Evolutionary conservation across 1,284 basidiomycete species (phyloP).

Genomic region (Irpex lacteus): DNA sequence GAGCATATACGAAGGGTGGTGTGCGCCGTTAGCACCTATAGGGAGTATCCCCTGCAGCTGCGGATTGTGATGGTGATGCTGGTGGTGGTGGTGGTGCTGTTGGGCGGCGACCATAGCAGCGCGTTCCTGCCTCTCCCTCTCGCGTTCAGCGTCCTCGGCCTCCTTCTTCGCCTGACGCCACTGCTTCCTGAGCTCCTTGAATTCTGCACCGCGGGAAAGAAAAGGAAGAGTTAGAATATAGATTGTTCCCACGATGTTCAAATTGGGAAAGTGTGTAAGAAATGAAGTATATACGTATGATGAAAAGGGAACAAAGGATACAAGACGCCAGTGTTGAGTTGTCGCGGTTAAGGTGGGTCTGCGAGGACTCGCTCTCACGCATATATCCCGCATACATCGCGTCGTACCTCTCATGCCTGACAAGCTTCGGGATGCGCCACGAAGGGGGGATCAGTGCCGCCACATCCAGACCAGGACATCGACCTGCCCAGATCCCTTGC

Average conservation of each 20-base stretch:
- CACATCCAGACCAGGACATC: not conserved
- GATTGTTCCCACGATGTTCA: slow-evolving; percentile 4
- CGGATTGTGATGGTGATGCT: slow-evolving; percentile 7
- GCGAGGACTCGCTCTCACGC: not conserved
- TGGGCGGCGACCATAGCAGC: not conserved
- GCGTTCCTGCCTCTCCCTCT: slow-evolving; percentile 22
- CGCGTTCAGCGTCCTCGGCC: slow-evolving; percentile 30
- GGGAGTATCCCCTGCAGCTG: not conserved
- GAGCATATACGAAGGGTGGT: slow-evolving; percentile 1
- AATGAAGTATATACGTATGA: not conserved
- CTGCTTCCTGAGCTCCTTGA: slow-evolving; percentile 95
- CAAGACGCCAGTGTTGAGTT: not conserved
- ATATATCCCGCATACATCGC: not conserved
- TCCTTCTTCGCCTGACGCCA: slow-evolving; percentile 95
- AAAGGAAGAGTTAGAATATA: slow-evolving; percentile 7
- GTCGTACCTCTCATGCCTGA: not conserved
- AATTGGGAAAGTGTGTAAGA: slow-evolving; percentile 9
- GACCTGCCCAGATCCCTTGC: not conserved
- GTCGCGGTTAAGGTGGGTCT: not conserved
- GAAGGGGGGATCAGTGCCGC: too few species aligned
- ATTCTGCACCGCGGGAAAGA: slow-evolving; percentile 56
- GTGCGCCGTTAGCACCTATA: slow-evolving; percentile 1
- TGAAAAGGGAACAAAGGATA: not conserved
- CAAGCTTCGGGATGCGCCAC: too few species aligned
- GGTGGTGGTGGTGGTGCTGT: slow-evolving; percentile 2